Percentiles rank a stretch among this genome's conserved stretches.
These are phyloP conservation scores for Aspergillus fumigatus DNA, from an alignment of 2,329 filamentous ascomycete species.

Conservation along the genomic window DNA sequence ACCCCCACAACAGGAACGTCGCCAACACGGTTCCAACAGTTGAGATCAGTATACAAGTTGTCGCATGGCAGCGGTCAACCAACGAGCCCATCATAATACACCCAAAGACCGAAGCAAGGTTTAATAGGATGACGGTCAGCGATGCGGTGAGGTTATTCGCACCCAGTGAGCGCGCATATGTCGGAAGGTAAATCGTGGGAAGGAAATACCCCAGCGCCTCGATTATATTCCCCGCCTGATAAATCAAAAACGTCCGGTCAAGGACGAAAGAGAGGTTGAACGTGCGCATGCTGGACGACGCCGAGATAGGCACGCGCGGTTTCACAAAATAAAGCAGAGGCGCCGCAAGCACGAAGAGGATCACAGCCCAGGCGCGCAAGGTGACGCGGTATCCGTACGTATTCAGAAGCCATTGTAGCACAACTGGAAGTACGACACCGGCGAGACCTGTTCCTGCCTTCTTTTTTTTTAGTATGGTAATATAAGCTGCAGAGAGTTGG, in stretches of 20 bases:
- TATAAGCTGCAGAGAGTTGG: too few species aligned
- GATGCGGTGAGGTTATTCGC: conserved; percentile 21
- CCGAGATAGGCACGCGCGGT: conserved; percentile 21
- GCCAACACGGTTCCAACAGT: conserved; percentile 38
- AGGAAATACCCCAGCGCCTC: conserved; percentile 36
- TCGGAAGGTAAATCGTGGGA: conserved; percentile 36
- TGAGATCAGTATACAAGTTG: conserved; percentile 40
- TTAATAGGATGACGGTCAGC: conserved; percentile 28
- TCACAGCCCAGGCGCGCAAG: conserved; percentile 22
- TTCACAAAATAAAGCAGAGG: conserved; percentile 32
- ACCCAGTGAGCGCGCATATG: conserved; percentile 29
- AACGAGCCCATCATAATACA: conserved; percentile 33
- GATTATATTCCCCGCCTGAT: conserved; percentile 42
- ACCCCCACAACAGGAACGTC: conserved; percentile 46
- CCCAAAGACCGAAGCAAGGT: conserved; percentile 29
- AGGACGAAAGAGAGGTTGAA: conserved; percentile 15
- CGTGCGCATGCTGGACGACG: not conserved
- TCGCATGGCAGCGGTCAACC: conserved; percentile 38
- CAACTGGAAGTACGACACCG: conserved; percentile 27
- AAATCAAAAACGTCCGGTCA: conserved; percentile 40
- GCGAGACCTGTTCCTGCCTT: conserved; percentile 30
- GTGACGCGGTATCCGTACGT: conserved; percentile 22
- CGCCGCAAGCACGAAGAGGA: conserved; percentile 36
- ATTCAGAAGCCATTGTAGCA: conserved; percentile 27
- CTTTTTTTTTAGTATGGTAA: too few species aligned